Conservation (phyloP, 495 filamentous ascomycete species). For the Neurospora cerealis region DNA sequence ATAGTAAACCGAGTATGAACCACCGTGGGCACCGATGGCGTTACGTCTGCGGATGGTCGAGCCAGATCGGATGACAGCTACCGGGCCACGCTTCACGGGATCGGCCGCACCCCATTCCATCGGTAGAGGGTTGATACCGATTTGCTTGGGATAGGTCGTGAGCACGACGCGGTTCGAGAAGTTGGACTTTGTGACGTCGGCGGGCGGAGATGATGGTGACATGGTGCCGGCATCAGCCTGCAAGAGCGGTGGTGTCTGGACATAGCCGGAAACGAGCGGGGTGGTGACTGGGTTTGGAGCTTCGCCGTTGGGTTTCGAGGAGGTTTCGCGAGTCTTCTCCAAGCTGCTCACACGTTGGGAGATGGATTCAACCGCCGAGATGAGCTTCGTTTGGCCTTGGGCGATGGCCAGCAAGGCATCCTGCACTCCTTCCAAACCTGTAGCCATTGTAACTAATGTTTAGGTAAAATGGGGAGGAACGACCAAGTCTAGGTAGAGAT, state of each 20-base stretch:
- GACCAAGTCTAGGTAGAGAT: background rate
- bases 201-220: slow-evolving; percentile 12
- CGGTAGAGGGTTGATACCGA: slow-evolving; percentile 80
- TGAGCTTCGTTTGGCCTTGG: slow-evolving; percentile 47
- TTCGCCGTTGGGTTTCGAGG: background rate
- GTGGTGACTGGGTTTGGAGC: slow-evolving; percentile 6
- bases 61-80: slow-evolving; percentile 73
- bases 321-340: slow-evolving; percentile 7
- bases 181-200: slow-evolving; percentile 11
- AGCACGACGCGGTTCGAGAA: slow-evolving; percentile 34
- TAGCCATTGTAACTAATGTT: slow-evolving; percentile 5
- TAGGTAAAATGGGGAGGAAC: background rate
- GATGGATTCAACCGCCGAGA: slow-evolving; percentile 53
- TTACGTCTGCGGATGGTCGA: slow-evolving; percentile 79
- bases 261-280: slow-evolving; percentile 12
- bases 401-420: slow-evolving; percentile 41
- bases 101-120: slow-evolving; percentile 83
- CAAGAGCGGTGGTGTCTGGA: slow-evolving; percentile 14
- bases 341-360: slow-evolving; percentile 40
- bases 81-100: slow-evolving; percentile 65
- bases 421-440: slow-evolving; percentile 41
- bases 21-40: slow-evolving; percentile 76
- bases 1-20: slow-evolving; percentile 96
- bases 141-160: slow-evolving; percentile 90
- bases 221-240: slow-evolving; percentile 23